Base-by-base conservation (phyloP, 140 eudicot species). In the Oenanthe javanica region DNA sequence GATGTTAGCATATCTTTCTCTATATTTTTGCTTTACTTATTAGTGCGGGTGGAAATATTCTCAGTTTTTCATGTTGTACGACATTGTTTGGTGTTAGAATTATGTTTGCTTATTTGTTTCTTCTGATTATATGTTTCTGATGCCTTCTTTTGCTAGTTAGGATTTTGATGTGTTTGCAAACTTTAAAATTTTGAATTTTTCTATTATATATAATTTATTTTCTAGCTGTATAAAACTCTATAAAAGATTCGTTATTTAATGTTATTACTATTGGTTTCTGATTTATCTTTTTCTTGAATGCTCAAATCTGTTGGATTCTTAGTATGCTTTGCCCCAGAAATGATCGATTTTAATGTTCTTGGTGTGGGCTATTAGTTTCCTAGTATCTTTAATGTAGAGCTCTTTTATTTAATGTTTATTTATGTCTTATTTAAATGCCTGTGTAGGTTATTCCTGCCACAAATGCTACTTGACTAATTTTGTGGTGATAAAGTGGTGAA, bases 381-480 rank as follows among this genome's bases (percentile, higher is more conserved):
- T n/a, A 11, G 16, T 11, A 63, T 63, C 71, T 23, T 63, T 14
- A 16, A 23, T 63, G 71, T 25, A 23, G 40, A 63, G 18, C 40
- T 23, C 16, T 4, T 63, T 25, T 61, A 2, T 63, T 63, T 12
- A 2, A 12, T 70, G 0, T 14, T 13, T 36, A 70, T 13, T 4
- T 13, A 38, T 36, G 16, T 63, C 16, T 63, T 63, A 63, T 23
- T 11, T 75, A 31, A 10, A 15, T 5, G 15, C 15, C 19, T 54
- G 64, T 84, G 83, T 82, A 88, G 91, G 86, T 45, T 36, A 43
- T 76, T 77, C 82, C 45, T 70, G 59, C 77, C 21, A 16, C 71
- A 48, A 63, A n/a, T 38, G 48, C 50, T 54, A 25, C 38, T 43
- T 76, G 86, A 81, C 84, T 64, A 84, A 25, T 72, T 84, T 23